Conservation (phyloP, 2,329 filamentous ascomycete species). For the Aspergillus sp. region DNA sequence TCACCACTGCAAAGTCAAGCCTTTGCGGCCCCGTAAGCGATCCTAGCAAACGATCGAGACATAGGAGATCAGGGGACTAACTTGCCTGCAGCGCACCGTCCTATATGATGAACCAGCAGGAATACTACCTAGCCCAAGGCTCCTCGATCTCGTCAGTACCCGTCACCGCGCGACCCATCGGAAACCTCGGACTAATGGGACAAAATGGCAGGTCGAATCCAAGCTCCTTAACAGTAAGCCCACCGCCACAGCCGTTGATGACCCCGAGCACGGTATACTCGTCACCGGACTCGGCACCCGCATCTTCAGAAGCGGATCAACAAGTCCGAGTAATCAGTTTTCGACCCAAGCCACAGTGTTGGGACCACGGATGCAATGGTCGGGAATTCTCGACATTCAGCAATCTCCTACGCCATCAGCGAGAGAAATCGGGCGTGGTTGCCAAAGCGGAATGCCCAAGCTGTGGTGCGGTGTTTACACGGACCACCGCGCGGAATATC, state of each 20-base stretch:
- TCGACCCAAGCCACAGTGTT: constrained; percentile 91
- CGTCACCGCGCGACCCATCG: background rate
- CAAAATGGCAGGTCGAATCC: constrained; percentile 22
- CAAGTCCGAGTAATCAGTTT: constrained; percentile 70
- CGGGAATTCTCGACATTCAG: constrained; percentile 95
- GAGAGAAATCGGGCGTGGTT: constrained; percentile 90
- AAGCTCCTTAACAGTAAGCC: constrained; percentile 22
- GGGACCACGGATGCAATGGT: constrained; percentile 95
- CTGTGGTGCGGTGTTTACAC: constrained; percentile 89
- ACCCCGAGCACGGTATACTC: constrained; percentile 27
- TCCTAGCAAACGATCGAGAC: background rate
- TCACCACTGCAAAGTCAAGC: constrained; percentile 21
- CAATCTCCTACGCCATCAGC: constrained; percentile 87
- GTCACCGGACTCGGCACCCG: constrained; percentile 23
- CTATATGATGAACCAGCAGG: constrained; percentile 33
- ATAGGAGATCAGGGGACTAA: background rate
- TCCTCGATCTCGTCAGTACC: constrained; percentile 30
- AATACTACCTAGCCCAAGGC: constrained; percentile 33
- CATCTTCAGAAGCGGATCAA: constrained; percentile 38
- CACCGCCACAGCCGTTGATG: constrained; percentile 24
- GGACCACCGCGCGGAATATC: constrained; percentile 84
- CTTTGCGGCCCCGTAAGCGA: constrained; percentile 26
- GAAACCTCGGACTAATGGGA: constrained; percentile 10
- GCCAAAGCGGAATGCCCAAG: constrained; percentile 85
- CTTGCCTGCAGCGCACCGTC: constrained; percentile 28